Base-by-base conservation (phyloP, 805 yeast species). In the Candida argentea region DNA sequence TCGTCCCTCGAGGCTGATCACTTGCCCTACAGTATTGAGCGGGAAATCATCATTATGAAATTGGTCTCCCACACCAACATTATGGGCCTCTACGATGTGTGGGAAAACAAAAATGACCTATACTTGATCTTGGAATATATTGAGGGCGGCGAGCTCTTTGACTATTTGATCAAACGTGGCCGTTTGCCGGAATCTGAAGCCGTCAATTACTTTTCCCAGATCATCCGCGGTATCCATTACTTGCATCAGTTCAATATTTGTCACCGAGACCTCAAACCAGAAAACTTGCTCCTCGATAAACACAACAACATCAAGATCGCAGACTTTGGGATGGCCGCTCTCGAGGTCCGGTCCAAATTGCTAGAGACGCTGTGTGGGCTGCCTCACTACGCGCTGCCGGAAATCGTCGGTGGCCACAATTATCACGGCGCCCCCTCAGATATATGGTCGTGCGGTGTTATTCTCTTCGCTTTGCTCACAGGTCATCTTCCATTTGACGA, bases 281-380 rank as follows among this genome's bases (percentile, higher is more conserved):
- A 81, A 48, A 81, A 81, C 56, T 55, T 81, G 42, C 55, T 81
- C 24, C 61, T 87, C 24, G 97, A 87, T 57, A 76, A 78, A 48
- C 70, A 84, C 50, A 73, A 77, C 37, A 86, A 85, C 52, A 87
- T 91, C 52, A 91, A 91, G 53, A 85, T 91, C 40, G 98, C 98
- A 6, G 98, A 91, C 56, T 91, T 91, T 51, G 98, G 98, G 19
- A 91, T 91, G 98, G 98, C 98, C 11, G 97, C 98, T 5, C 61
- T 91, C 25, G 97, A 91, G 52, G 72, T 84, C 17, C 71, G 70
- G 30, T 89, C 77, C 40, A 74, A 80, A 42, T 58, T 89, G 46
- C 63, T 91, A 33, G 96, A 89, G 52, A 91, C 98, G 4, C 78
- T 93, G 12, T 91, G 98, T 56, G 98, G 98, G 1, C 86, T 96